Evolutionary conservation across 306 rosid species (phyloP).

Genomic region (Castanea sativa): DNA sequence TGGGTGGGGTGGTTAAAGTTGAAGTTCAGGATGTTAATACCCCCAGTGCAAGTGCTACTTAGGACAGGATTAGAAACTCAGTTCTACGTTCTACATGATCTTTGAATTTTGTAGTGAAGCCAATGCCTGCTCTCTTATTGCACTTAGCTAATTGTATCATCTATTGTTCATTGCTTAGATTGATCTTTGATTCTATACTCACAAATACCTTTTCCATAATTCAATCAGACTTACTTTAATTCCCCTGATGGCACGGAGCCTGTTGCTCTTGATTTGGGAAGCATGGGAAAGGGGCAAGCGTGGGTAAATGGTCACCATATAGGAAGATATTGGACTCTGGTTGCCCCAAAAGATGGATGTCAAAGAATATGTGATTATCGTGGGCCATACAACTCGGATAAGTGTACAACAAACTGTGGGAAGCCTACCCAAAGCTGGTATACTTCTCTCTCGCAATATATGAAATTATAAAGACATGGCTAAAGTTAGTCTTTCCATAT

Average conservation of each 20-base stretch:
- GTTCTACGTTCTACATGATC: background rate
- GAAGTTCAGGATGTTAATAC: background rate
- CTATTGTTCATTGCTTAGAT: background rate
- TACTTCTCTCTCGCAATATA: slow-evolving; percentile 14
- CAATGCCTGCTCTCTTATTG: background rate
- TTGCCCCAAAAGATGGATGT: slow-evolving; percentile 79
- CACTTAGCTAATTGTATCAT: background rate
- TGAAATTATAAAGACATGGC: background rate
- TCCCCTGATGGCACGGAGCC: slow-evolving; percentile 79
- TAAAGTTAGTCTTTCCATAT: background rate
- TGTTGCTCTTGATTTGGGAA: slow-evolving; percentile 76
- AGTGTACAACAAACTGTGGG: slow-evolving; percentile 81
- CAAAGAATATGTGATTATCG: slow-evolving; percentile 72
- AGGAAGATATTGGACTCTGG: slow-evolving; percentile 91
- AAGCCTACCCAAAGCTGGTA: slow-evolving; percentile 88
- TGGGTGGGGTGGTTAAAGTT: background rate
- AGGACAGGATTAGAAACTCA: background rate
- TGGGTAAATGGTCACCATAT: slow-evolving; percentile 98
- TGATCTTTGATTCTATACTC: background rate
- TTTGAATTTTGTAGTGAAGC: background rate
- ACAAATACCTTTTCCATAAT: slow-evolving; percentile 3
- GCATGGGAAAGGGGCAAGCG: slow-evolving; percentile 99
- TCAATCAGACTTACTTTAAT: slow-evolving; percentile 70
- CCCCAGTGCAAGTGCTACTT: background rate
- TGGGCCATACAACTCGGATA: slow-evolving; percentile 70